Evolutionary conservation across 441 rosid species (phyloP).

Genomic region (Populus tomentosa): DNA sequence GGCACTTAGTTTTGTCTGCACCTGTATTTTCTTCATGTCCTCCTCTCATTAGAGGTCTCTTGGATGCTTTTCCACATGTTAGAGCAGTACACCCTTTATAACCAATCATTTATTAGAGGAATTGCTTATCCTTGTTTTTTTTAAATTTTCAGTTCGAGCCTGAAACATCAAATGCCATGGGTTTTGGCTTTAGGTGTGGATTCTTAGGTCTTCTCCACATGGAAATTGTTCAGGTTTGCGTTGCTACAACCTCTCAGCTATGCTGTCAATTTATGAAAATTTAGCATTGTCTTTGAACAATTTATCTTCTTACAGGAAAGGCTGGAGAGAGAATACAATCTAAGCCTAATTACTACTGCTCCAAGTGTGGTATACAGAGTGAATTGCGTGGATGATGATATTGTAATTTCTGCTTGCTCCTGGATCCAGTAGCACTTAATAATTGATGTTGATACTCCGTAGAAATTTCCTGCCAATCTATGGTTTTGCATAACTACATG

Average conservation of each 20-base stretch:
- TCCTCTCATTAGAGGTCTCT: not conserved
- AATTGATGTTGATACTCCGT: slow-evolving; percentile 7
- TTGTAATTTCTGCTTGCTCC: slow-evolving; percentile 60
- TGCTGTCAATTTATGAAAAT: slow-evolving; percentile 11
- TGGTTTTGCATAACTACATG: not conserved
- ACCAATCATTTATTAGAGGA: not conserved
- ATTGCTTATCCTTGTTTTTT: slow-evolving; percentile 13
- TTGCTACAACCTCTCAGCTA: slow-evolving; percentile 3
- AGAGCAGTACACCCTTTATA: not conserved
- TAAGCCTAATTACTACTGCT: slow-evolving; percentile 95
- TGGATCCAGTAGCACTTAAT: slow-evolving; percentile 3
- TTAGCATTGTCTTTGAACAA: slow-evolving; percentile 6
- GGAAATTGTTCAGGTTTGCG: slow-evolving; percentile 97
- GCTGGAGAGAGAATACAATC: slow-evolving; percentile 94
- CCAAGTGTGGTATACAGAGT: slow-evolving; percentile 98
- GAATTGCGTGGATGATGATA: slow-evolving; percentile 63
- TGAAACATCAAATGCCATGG: slow-evolving; percentile 98
- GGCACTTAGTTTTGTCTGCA: not conserved
- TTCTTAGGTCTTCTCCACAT: slow-evolving; percentile 98
- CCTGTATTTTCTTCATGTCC: not conserved
- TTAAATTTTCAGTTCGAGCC: slow-evolving; percentile 78
- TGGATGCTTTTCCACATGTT: not conserved
- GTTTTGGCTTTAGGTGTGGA: slow-evolving; percentile 98
- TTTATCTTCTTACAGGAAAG: slow-evolving; percentile 68
- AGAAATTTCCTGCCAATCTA: not conserved